A percentile compares a stretch with the other conserved stretches of the same genome.
phyloP scores from a whole-genome alignment of 1,139 yeast genomes.

The Kluyveromyces marxianus region DNA sequence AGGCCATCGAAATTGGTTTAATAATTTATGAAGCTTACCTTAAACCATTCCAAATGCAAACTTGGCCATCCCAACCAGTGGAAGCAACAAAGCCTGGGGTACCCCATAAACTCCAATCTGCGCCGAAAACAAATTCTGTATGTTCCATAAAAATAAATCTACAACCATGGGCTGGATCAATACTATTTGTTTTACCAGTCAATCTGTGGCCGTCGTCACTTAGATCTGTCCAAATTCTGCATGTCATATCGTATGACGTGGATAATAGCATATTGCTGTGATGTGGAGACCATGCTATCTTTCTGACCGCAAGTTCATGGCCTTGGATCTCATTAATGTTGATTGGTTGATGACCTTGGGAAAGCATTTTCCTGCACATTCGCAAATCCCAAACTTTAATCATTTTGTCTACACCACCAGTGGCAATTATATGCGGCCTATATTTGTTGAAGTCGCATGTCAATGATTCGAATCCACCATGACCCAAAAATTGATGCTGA shows the following conservation, averaged over 20 bases:
- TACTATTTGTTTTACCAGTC: constrained; percentile 38
- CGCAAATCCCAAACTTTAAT: constrained; percentile 85
- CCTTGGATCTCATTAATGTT: constrained; percentile 50
- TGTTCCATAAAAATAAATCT: constrained; percentile 60
- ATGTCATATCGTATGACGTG: constrained; percentile 89
- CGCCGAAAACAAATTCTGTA: constrained; percentile 87
- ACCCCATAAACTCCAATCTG: constrained; percentile 96
- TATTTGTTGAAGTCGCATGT: constrained; percentile 89
- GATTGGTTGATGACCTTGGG: constrained; percentile 59
- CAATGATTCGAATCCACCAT: constrained; percentile 73
- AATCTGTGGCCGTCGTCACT: constrained; percentile 43
- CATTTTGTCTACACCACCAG: constrained; percentile 84
- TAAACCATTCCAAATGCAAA: constrained; percentile 77
- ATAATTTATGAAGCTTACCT: constrained; percentile 19
- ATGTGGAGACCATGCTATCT: constrained; percentile 87
- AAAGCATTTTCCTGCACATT: constrained; percentile 45
- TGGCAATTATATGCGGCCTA: constrained; percentile 66
- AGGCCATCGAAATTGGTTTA: constrained; percentile 9
- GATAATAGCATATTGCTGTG: constrained; percentile 60
- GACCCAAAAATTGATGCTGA: constrained; percentile 59
- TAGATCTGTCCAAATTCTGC: constrained; percentile 75
- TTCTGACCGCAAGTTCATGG: constrained; percentile 82
- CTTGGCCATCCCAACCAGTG: constrained; percentile 96
- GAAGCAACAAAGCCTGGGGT: constrained; percentile 93
- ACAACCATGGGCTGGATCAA: constrained; percentile 40